Base-by-base conservation (phyloP, 202 grass and related monocot genomes). In the Zizania palustris region DNA sequence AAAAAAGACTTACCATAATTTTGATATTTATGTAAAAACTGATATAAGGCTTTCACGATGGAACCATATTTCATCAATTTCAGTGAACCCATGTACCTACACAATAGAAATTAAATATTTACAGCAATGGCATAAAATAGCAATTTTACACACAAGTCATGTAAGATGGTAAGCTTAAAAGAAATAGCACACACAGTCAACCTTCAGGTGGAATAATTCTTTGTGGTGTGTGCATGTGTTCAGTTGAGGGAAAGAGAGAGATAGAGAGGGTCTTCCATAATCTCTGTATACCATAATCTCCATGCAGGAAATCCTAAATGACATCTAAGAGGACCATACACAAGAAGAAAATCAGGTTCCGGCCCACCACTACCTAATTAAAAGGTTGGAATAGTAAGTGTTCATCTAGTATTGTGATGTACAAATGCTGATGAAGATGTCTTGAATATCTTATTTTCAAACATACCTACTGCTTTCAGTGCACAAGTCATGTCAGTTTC, bases 251-350 rank as follows among this genome's bases (percentile, higher is more conserved):
- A 28, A 28, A 28, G 28, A 28, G 28, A 28, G 28, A 28, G 28
- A 28, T 28, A 28, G 28, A 28, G 28, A 1, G 48, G 49, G 16
- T 46, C 77, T 86, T 82, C 93, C 93, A 97, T 64, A 70, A 97
- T 97, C 82, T 97, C 85, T 80, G 85, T 90, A 74, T 87, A 93
- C 36, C 73, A 80, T 64, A 97, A 80, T 85, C 87, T 97, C 90
- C 93, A 97, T 74, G 85, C 54, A 54, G 93, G 90, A 85, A 97
- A 97, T 39, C 90, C 90, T 63, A 97, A 91, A 84, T 93, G 88
- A 10, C 81, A 97, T 87, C 90, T 85, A 49, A 50, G 75, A 19
- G 86, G 79, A 77, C 93, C 88, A 74, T 86, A 97, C 19, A 93
- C 73, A 73, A 97, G 88, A 43, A 97, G 84, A 79, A 97, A 84